Evolutionary conservation across 805 yeast genomes (phyloP), one percentile per base, ranked within the genome.

Genomic region (Allodekkera sacchari): DNA sequence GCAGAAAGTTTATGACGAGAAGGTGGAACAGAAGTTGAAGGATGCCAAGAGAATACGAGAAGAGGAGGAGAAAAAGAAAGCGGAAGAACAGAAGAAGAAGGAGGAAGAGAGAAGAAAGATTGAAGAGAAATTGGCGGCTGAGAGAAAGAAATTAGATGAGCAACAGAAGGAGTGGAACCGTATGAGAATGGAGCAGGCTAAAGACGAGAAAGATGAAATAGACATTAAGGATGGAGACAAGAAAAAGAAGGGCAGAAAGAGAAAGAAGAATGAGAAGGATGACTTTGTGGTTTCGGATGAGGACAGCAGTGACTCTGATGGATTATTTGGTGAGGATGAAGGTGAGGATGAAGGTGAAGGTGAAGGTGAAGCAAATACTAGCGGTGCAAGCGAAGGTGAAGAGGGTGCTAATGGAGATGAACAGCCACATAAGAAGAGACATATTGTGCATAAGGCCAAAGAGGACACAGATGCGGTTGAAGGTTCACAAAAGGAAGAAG

Each of bases 1-100:
- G 42, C 96, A 92, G 42, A 63, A 66, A 42, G 78, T 69, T 39
- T 77, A 68, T 53, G 88, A 83, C 36, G 53, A 53, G 12, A 66
- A 70, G 35, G 63, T 73, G 32, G 67, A 69, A 32, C 63, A 63
- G 24, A 83, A 74, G 57, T 64, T 89, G 35, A 78, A 68, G 28
- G 85, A 76, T 39, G 96, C 96, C 15, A 71, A 74, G 54, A 74
- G 69, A 48, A 43, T 67, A 26, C 66, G 80, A 42, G 79, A 75
- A 35, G 42, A 44, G 26, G 78, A 71, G 41, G 83, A 74, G 46
- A 66, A 57, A 30, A 57, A 53, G 35, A 38, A 55, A 31, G 68
- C 63, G 36, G 66, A 63, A 40, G 62, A 60, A 36, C 55, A 59
- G 38, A 69, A 66, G 28, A 63, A 55, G 25, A 67, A 61, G 37